phyloP scores from a whole-genome alignment of 177 flowering plant species.

The Tripterygium wilfordii region DNA sequence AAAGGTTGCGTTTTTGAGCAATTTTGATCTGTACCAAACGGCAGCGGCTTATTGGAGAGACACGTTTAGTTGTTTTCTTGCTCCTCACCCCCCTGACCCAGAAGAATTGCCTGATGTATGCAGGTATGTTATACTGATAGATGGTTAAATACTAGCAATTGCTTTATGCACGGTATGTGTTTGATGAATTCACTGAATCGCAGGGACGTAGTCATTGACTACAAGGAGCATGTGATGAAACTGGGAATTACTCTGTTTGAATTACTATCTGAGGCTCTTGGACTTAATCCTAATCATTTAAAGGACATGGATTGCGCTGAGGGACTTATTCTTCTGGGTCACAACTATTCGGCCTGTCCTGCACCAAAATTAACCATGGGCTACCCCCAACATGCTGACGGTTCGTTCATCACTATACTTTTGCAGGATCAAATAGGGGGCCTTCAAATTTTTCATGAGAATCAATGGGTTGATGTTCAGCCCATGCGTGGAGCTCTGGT shows the following conservation, averaged over 20 bases:
- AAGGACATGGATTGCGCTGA: constrained; percentile 10
- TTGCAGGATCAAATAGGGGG: constrained; percentile 28
- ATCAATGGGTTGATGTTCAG: constrained; percentile 16
- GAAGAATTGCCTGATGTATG: constrained; percentile 28
- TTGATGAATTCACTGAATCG: too few species aligned
- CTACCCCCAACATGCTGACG: constrained; percentile 13
- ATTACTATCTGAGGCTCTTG: constrained; percentile 21
- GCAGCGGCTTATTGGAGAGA: constrained; percentile 34
- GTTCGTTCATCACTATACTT: constrained; percentile 14
- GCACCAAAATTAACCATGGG: constrained; percentile 22
- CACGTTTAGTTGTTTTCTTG: constrained; percentile 11
- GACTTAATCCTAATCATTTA: constrained; percentile 7
- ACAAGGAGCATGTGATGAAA: constrained; percentile 11
- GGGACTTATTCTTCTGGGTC: constrained; percentile 1
- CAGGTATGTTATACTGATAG: constrained; percentile 20
- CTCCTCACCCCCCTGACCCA: constrained; percentile 4
- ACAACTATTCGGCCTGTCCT: constrained; percentile 26
- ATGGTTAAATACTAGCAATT: too few species aligned
- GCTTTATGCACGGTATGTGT: too few species aligned
- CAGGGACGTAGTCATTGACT: constrained; percentile 10
- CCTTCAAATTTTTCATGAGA: constrained; percentile 18
- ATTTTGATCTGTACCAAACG: constrained; percentile 17
- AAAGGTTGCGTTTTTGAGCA: constrained; percentile 17
- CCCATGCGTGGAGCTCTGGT: constrained; percentile 14
- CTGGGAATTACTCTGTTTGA: constrained; percentile 8